Evolutionary conservation across 2,329 filamentous ascomycete genomes (phyloP), one percentile per base, ranked within the genome.

Genomic region (Mollisia scopiformis): DNA sequence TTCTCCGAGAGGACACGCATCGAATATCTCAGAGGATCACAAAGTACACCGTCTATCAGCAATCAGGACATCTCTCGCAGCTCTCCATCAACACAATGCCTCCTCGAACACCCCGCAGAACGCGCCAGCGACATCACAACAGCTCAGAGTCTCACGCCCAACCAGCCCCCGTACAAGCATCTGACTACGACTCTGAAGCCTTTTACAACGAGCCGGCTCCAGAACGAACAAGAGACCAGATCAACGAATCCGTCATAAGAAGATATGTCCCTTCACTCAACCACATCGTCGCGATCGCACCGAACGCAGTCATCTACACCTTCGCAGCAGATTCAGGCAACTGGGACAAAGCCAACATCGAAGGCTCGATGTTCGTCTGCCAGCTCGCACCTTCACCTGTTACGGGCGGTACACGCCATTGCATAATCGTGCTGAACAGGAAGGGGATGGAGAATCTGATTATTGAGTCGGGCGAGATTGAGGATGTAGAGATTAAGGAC

Each of bases 331-430:
- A 81, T 4, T 82, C 86, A 2, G 79, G 84, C 55, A 78, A 81
- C 62, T 98, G 95, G 95, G 90, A 95, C 73, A 96, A 96, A 79
- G 85, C 85, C 49, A 90, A 88, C 58, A 84, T 93, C 11, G 93
- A 97, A 76, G 95, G 95, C 39, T 91, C 92, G 13, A 80, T 98
- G 66, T 99, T 98, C 75, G 85, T 98, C 56, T 96, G 91, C 79
- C 84, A 90, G 65, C 82, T 85, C 72, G 75, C 77, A 41, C 63
- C 68, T 21, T 71, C 62, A 66, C 71, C 58, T 67, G 81, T 77
- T 64, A 78, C 51, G 37, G 69, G 33, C 61, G 76, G 63, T 79
- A 69, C 68, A 73, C 62, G 68, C 37, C 68, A 80, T 23, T 86
- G 86, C 76, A 84, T 91, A 16, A 90, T 93, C 69, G 81, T 94